phyloP scores from a whole-genome alignment of 1,284 basidiomycete genomes.

The Cystobasidium pallidum region DNA sequence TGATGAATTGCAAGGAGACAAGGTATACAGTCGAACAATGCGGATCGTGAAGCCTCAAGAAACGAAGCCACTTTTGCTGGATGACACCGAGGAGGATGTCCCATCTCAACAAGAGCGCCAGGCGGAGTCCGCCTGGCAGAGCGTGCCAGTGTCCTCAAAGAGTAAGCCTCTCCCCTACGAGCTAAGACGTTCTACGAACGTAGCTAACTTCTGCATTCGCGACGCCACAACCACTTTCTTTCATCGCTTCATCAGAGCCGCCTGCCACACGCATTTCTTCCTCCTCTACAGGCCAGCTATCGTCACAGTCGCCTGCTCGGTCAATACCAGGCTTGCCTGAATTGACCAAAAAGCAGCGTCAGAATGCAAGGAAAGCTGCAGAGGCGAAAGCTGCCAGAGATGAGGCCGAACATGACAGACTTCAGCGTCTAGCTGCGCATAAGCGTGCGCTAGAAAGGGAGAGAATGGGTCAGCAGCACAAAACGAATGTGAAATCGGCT shows the following conservation, averaged over 20 bases:
- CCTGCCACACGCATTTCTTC: constrained; percentile 14
- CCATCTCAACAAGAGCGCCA: neutral
- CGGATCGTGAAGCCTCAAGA: constrained; percentile 34
- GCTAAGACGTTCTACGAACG: no score
- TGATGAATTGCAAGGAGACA: constrained; percentile 2
- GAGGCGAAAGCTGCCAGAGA: constrained; percentile 52
- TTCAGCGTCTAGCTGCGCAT: constrained; percentile 51
- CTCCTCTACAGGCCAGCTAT: neutral
- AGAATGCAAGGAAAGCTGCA: constrained; percentile 51
- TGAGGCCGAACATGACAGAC: constrained; percentile 49
- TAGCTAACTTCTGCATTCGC: neutral
- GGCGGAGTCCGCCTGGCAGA: constrained; percentile 37
- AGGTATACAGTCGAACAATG: constrained; percentile 37
- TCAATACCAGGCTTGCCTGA: constrained; percentile 34
- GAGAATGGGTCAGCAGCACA: constrained; percentile 43
- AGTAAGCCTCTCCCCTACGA: constrained; percentile 27
- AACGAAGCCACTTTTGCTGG: constrained; percentile 9
- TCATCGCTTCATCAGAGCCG: constrained; percentile 14
- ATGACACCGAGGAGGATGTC: constrained; percentile 6
- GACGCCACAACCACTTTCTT: neutral
- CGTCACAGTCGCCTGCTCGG: neutral
- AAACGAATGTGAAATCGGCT: neutral
- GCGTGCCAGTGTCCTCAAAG: constrained; percentile 23
- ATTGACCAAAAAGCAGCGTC: constrained; percentile 51
- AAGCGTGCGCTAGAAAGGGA: constrained; percentile 48